Evolutionary conservation across 768 basidiomycete species (phyloP), one percentile per base, ranked within the genome.

Genomic region (Crepidotus variabilis): DNA sequence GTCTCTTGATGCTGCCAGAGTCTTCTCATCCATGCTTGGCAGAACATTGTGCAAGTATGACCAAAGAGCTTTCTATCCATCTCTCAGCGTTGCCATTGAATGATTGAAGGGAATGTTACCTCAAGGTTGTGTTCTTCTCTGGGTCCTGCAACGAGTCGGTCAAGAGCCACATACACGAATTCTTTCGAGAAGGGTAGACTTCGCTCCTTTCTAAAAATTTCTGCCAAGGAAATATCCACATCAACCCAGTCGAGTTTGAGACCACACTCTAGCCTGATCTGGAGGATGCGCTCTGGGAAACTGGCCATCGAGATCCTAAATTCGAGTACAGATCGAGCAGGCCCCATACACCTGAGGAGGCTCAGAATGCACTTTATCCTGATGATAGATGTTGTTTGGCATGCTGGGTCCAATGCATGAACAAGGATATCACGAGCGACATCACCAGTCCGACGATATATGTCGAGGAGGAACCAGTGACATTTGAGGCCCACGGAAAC

Each of bases 381-480:
- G 32, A 59, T 49, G 13, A 55, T 21, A 45, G 61, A 54, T 1
- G 58, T 61, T 4, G 62, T 62, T 7, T 60, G 23, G 47, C 57
- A 62, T 23, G 34, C 35, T 9, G 65, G 57, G 23, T 54, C 55
- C 43, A 68, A 33, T 43, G 50, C 64, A 53, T 65, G 57, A 50
- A 81, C 69, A 57, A 83, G 77, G 21, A 75, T 68, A 32, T 69
- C 66, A 32, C 73, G 66, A 24, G 75, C 62, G 14, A 77, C 65
- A 34, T 77, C 75, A 13, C 75, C 68, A 10, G 75, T 66, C 32
- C 69, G 72, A 33, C 77, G 78, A 47, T 74, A 61, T 45, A 83
- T 61, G 61, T 87, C 82, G 14, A 67, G 63, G 8, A 85, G 71
- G 50, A 83, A 80, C 71, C 78, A 79, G 33, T 78, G 75, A 11